Evolutionary conservation across 208 protist species (phyloP).

Genomic region (Crithidia bombi): DNA sequence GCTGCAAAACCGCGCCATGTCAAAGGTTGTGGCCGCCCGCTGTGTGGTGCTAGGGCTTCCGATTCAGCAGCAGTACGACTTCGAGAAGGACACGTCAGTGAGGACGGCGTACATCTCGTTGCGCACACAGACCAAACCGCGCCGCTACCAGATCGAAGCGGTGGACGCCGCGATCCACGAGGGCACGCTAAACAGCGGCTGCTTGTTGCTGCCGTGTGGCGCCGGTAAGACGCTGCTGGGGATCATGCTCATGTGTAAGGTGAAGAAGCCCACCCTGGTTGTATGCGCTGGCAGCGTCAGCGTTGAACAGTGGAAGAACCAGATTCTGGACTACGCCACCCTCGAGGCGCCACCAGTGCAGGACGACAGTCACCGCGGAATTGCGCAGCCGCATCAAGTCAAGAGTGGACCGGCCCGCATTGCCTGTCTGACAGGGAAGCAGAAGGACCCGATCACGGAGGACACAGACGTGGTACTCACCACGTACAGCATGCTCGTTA

Average conservation of each 20-base stretch:
- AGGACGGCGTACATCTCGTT: slow-evolving; percentile 67
- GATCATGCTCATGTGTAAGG: slow-evolving; percentile 95
- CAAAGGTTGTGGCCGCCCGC: slow-evolving; percentile 69
- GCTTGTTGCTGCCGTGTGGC: slow-evolving; percentile 99
- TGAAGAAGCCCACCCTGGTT: slow-evolving; percentile 96
- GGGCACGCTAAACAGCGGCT: slow-evolving; percentile 89
- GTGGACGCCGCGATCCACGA: slow-evolving; percentile 68
- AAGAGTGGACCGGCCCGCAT: slow-evolving; percentile 73
- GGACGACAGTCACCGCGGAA: background rate
- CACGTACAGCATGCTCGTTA: slow-evolving; percentile 99
- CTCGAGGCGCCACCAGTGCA: slow-evolving; percentile 44
- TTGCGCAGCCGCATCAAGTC: slow-evolving; percentile 11
- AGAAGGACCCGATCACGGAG: slow-evolving; percentile 90
- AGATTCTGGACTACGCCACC: slow-evolving; percentile 93
- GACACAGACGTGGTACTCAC: slow-evolving; percentile 96
- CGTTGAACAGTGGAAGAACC: slow-evolving; percentile 97
- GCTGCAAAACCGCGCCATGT: slow-evolving; percentile 62
- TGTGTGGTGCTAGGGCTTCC: slow-evolving; percentile 79
- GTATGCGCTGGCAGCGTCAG: slow-evolving; percentile 95
- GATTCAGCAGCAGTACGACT: slow-evolving; percentile 88
- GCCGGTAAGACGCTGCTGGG: slow-evolving; percentile 99
- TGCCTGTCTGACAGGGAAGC: slow-evolving; percentile 91
- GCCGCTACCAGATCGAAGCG: slow-evolving; percentile 84
- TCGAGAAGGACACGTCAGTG: slow-evolving; percentile 67
- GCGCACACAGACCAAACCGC: slow-evolving; percentile 75